A percentile compares a stretch with the other conserved stretches of the same genome.
These are phyloP conservation scores for Apiospora marii DNA, from an alignment of 2,329 filamentous ascomycete species.

Conservation along the genomic window DNA sequence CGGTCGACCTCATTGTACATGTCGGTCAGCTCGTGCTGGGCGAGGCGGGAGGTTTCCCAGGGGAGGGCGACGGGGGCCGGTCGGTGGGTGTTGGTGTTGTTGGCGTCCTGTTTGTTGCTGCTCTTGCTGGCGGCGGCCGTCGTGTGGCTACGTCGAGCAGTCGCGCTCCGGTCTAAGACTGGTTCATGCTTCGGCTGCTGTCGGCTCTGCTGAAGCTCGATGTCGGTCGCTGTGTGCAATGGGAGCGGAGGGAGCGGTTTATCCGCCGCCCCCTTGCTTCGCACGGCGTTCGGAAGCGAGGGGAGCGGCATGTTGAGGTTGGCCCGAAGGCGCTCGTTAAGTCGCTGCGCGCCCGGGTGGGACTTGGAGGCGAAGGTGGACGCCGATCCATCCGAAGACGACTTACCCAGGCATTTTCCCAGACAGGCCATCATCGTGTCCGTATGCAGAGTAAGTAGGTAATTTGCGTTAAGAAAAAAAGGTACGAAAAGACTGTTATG, in stretches of 20 bases:
- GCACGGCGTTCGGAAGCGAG: neutral
- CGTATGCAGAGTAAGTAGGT: neutral
- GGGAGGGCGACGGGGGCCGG: neutral
- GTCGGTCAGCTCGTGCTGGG: conserved; percentile 41
- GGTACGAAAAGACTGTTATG: neutral
- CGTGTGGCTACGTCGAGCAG: neutral
- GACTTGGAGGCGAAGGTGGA: neutral
- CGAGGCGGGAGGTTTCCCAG: conserved; percentile 39
- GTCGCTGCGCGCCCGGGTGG: neutral
- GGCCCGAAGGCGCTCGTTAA: conserved; percentile 7
- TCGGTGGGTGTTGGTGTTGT: conserved; percentile 1
- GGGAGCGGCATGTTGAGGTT: conserved; percentile 7
- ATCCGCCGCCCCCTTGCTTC: neutral
- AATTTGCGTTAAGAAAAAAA: too few relatives aligned
- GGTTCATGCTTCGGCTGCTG: neutral
- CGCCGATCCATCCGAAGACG: neutral
- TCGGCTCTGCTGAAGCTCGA: neutral
- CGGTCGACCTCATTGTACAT: conserved; percentile 50
- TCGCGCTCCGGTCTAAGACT: neutral
- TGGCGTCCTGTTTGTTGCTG: neutral
- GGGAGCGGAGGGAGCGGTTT: neutral
- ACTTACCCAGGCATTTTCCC: neutral
- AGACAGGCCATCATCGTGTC: neutral
- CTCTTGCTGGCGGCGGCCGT: neutral
- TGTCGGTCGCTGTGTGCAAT: neutral